Conservation (phyloP, 2,329 filamentous ascomycete genomes). For the Thyridium curvatum region DNA sequence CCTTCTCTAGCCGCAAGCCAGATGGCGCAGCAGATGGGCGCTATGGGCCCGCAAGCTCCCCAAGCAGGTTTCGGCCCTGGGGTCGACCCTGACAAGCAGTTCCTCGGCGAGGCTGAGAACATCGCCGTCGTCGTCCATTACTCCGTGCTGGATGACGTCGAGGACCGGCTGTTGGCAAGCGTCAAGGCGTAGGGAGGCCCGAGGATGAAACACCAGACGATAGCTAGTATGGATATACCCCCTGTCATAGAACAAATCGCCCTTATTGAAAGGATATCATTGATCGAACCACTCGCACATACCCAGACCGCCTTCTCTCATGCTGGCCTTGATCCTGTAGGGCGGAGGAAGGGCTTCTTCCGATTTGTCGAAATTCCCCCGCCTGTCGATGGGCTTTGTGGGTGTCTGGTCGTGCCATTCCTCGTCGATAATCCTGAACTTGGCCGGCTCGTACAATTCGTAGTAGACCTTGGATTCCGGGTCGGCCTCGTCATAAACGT, state of each 20-base stretch:
- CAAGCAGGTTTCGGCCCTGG: conserved; percentile 78
- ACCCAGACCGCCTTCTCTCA: conserved; percentile 57
- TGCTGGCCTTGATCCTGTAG: conserved; percentile 62
- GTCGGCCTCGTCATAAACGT: conserved; percentile 55
- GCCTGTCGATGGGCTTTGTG: conserved; percentile 53
- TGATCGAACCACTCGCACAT: conserved; percentile 59
- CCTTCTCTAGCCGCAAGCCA: conserved; percentile 71
- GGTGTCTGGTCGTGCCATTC: conserved; percentile 88
- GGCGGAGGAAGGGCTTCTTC: conserved; percentile 56
- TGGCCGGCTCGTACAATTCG: conserved; percentile 82
- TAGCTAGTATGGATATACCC: too few relatives aligned
- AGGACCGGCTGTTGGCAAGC: conserved; percentile 69
- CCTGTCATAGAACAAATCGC: conserved; percentile 1
- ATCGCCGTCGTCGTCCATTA: conserved; percentile 91
- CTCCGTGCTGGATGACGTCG: conserved; percentile 82
- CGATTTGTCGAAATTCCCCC: conserved; percentile 41
- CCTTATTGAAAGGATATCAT: conserved; percentile 4
- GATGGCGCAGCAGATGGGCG: conserved; percentile 83
- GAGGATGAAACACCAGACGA: too few relatives aligned
- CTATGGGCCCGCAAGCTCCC: conserved; percentile 64
- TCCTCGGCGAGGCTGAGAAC: conserved; percentile 88
- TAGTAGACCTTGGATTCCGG: conserved; percentile 58
- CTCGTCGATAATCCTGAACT: conserved; percentile 80
- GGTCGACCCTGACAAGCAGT: conserved; percentile 93
- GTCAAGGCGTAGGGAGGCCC: conserved; percentile 30